phyloP scores from a whole-genome alignment of 345 rosid genomes.

The Gossypioides kirkii region DNA sequence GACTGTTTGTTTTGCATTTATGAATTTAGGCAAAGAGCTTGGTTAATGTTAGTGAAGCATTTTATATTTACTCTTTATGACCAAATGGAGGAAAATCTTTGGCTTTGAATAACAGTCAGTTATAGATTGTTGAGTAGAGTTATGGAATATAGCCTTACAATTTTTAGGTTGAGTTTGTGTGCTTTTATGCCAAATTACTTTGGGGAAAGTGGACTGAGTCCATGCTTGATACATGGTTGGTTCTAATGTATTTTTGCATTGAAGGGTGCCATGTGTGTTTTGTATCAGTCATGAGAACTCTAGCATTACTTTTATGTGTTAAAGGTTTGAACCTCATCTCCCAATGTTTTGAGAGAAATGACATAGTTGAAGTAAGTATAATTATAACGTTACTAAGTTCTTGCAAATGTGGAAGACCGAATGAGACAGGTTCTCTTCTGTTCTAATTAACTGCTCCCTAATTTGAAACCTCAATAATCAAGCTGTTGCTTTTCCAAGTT shows the following conservation, averaged over 20 bases:
- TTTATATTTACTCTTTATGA: background rate
- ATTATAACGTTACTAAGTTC: background rate
- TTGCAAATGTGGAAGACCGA: background rate
- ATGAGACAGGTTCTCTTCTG: background rate
- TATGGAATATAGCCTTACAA: background rate
- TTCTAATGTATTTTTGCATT: background rate
- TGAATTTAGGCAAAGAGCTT: conserved; percentile 2
- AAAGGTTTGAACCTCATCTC: background rate
- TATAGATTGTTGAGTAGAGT: background rate
- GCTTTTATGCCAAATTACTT: background rate
- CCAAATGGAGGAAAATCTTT: background rate
- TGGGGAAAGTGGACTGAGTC: background rate
- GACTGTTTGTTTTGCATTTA: background rate
- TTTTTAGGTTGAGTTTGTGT: background rate
- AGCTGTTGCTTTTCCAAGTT: background rate
- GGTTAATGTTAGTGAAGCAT: conserved; percentile 1
- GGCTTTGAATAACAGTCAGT: background rate
- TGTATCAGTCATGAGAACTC: background rate
- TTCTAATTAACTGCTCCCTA: background rate
- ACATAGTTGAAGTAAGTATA: background rate
- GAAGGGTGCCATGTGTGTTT: background rate
- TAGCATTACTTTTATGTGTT: background rate
- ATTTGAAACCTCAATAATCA: background rate
- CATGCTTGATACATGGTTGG: background rate
- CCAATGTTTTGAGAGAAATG: background rate